A percentile compares a stretch with the other conserved stretches of the same genome.
These are phyloP conservation scores for Cucumis hystrix DNA, from an alignment of 306 rosid species.

Conservation along the genomic window DNA sequence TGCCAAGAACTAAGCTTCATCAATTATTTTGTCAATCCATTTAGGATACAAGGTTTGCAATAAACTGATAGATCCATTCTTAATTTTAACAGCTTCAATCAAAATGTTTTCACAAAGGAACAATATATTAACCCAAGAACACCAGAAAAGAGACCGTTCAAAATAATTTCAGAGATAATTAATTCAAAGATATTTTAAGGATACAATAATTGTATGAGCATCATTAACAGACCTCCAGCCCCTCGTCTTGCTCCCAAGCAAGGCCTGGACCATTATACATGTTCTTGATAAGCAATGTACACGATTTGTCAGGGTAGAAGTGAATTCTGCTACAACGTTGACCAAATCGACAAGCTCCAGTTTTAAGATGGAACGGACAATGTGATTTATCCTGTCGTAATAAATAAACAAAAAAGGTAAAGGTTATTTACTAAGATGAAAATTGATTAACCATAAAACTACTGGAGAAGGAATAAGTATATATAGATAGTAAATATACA, in stretches of 20 bases:
- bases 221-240: constrained; percentile 97
- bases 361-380: constrained; percentile 91
- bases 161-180: background rate
- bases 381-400: constrained; percentile 78
- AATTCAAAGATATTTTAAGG: constrained; percentile 30
- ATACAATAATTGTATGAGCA: constrained; percentile 50
- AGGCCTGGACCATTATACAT: constrained; percentile 96
- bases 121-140: background rate
- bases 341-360: constrained; percentile 94
- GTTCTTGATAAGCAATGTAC: constrained; percentile 72
- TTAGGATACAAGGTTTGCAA: background rate
- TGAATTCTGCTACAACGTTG: constrained; percentile 92
- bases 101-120: background rate
- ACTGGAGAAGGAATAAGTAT: background rate
- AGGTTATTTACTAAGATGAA: background rate
- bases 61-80: background rate
- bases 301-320: constrained; percentile 68
- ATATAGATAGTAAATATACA: background rate
- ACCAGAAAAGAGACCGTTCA: background rate
- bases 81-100: background rate
- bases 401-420: background rate
- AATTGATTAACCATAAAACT: background rate
- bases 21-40: background rate
- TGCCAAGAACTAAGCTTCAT: background rate
- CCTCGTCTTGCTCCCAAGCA: constrained; percentile 93